Evolutionary conservation across 805 yeast species (phyloP).

Genomic region (Clavispora asparagi): DNA sequence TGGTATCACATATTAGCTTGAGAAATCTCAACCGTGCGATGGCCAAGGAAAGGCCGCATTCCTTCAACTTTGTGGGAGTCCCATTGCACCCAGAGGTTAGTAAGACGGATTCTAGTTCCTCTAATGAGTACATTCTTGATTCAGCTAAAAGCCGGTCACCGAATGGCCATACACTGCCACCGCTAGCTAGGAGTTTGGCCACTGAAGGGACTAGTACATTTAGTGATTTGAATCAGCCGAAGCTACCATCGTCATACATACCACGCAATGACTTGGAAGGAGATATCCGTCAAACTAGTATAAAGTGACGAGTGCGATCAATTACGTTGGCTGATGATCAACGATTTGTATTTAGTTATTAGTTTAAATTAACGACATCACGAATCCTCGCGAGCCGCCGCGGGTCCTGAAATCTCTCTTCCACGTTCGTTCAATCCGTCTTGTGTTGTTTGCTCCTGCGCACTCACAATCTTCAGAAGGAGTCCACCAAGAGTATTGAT

Average conservation of each 20-base stretch:
- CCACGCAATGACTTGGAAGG: background rate
- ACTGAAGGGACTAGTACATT: background rate
- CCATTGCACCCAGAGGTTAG: background rate
- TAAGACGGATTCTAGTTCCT: background rate
- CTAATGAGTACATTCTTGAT: background rate
- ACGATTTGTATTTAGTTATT: background rate
- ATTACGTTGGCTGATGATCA: background rate
- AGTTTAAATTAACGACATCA: background rate
- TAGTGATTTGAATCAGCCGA: background rate
- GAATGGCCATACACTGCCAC: background rate
- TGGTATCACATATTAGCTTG: background rate
- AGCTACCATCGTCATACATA: background rate
- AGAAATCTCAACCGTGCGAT: background rate
- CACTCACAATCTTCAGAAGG: constrained; percentile 18
- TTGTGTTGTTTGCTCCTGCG: background rate
- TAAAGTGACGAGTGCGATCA: background rate
- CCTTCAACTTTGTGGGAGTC: background rate
- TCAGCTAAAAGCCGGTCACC: no score
- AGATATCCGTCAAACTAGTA: background rate
- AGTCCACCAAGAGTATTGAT: constrained; percentile 27
- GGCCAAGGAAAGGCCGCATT: background rate
- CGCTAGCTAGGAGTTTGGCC: background rate
- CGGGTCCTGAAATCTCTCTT: background rate
- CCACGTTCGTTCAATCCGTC: background rate
- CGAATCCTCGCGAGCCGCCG: background rate